Evolutionary conservation across 768 basidiomycete genomes (phyloP), one percentile per base, ranked within the genome.

Genomic region (Hygrocybe coccinea): DNA sequence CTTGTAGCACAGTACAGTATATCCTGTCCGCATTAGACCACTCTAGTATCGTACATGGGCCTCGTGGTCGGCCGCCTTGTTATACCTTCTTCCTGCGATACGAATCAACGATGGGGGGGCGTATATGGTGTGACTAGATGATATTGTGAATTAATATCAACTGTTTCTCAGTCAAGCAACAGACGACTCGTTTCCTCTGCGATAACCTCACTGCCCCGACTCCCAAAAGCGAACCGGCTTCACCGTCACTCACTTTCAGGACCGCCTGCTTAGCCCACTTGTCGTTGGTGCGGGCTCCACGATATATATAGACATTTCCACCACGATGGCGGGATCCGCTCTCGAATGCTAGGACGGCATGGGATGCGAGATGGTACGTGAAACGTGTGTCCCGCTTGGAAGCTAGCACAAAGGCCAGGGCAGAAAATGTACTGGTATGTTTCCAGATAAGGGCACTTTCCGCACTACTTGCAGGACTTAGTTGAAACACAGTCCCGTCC

Each of bases 331-430:
- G 71, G 1, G 78, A 65, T 10, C 89, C 91, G 56, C 84, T 84
- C 69, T 97, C 95, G 61, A 97, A 94, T 0, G 92, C 92, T 46
- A 92, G 73, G 2, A 90, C 84, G 5, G 77, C 77, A 41, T 74
- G 67, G 1, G 70, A 69, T 0, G 78, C 68, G 34, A 83, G 69
- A 64, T 97, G 93, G 64, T 87, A 81, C 1, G 90, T 89, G 71
- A 95, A 93, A 17, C 91, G 83, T 1, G 89, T 84, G 68, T 97
- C 92, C 25, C 83, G 85, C 67, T 97, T 97, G 11, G 91, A 92
- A 8, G 92, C 92, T 49, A 99, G 76, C 38, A 99, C 95, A 66
- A 97, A 99, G 1, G 92, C 81, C 22, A 99, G 79, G 0, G 94
- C 95, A 17, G 89, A 85, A 68, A 83, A 94, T 0, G 95, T 97